Evolutionary conservation across 2,329 filamentous ascomycete genomes (phyloP), one percentile per base, ranked within the genome.

Genomic region (Aspergillus bombycis): DNA sequence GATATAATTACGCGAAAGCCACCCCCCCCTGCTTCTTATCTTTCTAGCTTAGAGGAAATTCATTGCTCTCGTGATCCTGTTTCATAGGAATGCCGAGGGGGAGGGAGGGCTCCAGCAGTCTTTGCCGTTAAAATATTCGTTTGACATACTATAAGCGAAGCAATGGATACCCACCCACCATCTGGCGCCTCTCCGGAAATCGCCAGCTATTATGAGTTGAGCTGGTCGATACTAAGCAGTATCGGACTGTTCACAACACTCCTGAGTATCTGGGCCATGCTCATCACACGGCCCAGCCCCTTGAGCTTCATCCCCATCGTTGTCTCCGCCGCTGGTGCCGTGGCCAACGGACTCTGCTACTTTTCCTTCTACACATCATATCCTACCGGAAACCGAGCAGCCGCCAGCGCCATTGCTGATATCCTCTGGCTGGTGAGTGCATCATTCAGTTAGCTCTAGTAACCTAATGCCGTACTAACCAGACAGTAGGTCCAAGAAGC

Each of bases 171-270:
- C 7, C 52, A 30, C 26, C 7, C 23, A 1, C 19, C 46, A 30
- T 3, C 46, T 10, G 16, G 30, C 23, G 6, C 11, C 19, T 54
- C 52, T 12, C 1, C 19, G 10, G 32, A 54, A n/a, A 3, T 14
- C 9, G 30, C 30, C 52, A 34, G 52, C 11, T 64, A 60, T 21
- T 63, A 64, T 41, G 65, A 66, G 48, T 53, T 60, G 19, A 64
- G 62, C 57, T 64, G 60, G 62, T 61, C 60, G 0, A 61, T 66
- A n/a, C 55, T 66, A 9, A 64, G 62, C 58, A 64, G 57, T 28
- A 66, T 66, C 19, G 65, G 62, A 14, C n/a, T 66, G 21, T 66
- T 61, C 46, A 45, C 61, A 12, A 46, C 58, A 23, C 53, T 62
- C 2, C 54, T 62, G 52, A 55, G 53, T 8, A 57, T 62, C 43